Evolutionary conservation across 345 rosid species (phyloP), one percentile per base, ranked within the genome.

Genomic region (Noccaea caerulescens): DNA sequence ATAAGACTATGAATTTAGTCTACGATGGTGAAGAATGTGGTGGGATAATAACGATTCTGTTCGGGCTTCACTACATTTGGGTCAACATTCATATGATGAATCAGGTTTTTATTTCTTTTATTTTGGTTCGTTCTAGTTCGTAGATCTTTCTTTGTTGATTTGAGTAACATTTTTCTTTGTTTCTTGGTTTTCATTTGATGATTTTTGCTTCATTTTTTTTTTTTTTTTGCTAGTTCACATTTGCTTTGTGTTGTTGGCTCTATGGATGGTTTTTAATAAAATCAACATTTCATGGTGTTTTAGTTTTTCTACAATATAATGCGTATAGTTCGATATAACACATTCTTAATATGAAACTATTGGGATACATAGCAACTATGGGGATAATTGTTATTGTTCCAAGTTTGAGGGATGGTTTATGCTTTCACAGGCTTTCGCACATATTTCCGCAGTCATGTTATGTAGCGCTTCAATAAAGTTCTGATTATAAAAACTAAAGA

Each of bases 241-340:
- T 69, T 55, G 4, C 5, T 76, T 56, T 30, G 32, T 47, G 34
- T 45, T 42, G 44, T 55, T 69, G 65, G 65, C 37, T 60, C 58
- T 47, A 30, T 39, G 53, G 55, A 37, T 62, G 65, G 10, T 63
- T 66, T 66, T 5, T 43, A 25, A 27, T 27, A 27, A 27, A 27
- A 66, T 66, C 46, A 58, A 66, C 33, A 58, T 33, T 66, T 73
- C 12, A 66, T 66, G 72, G 61, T 58, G 72, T 39, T 73, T 65
- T 49, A 30, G 27, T 53, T 30, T 0, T 53, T 30, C 7, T 53
- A 16, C 9, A 27, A 3, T 27, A 3, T 53, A 30, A 53, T 30
- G 58, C 16, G 38, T 6, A 27, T 52, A 47, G 6, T 20, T 58
- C 50, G 41, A 16, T 3, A 42, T 47, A 52, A 27, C 33, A 49